Evolutionary conservation across 2,329 filamentous ascomycete genomes (phyloP).

Genomic region (Colletotrichum brevisporum): DNA sequence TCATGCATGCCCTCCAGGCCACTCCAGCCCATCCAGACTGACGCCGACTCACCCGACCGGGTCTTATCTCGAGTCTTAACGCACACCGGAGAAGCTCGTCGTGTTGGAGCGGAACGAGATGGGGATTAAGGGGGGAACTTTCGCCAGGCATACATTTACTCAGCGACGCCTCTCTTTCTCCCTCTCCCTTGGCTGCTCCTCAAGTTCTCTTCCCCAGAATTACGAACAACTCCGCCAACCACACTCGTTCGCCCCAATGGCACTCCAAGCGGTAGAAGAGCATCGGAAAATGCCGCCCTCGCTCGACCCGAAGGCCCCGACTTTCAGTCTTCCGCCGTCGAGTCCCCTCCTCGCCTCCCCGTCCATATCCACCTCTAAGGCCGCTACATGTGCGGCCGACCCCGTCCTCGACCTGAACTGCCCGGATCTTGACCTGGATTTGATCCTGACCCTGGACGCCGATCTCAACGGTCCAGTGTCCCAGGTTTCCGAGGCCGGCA

Average conservation of each 20-base stretch:
- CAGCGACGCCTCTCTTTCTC: not conserved
- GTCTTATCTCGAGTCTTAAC: constrained; percentile 18
- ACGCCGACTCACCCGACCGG: constrained; percentile 8
- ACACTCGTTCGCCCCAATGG: not conserved
- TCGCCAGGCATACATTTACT: constrained; percentile 1
- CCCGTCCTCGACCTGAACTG: not conserved
- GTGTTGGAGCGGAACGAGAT: constrained; percentile 1
- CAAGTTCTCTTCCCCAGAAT: not conserved
- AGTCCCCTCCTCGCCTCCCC: constrained; percentile 11
- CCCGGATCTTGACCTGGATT: constrained; percentile 4
- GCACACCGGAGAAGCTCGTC: not conserved
- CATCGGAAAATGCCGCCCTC: constrained; percentile 10
- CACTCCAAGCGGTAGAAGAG: not conserved
- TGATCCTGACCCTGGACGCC: constrained; percentile 1
- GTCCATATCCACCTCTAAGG: constrained; percentile 5
- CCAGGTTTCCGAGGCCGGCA: not conserved
- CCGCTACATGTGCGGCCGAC: not conserved
- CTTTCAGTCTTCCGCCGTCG: constrained; percentile 18
- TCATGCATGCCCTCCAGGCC: constrained; percentile 1
- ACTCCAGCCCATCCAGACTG: constrained; percentile 1
- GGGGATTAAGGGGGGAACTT: constrained; percentile 11
- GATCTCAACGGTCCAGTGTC: constrained; percentile 2
- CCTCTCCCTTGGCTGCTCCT: not conserved
- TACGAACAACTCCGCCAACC: not conserved
- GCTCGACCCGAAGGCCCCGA: constrained; percentile 14